These are phyloP conservation scores for Neofusicoccum cordaticola DNA, from an alignment of 2,329 filamentous ascomycete species.

Conservation along the genomic window DNA sequence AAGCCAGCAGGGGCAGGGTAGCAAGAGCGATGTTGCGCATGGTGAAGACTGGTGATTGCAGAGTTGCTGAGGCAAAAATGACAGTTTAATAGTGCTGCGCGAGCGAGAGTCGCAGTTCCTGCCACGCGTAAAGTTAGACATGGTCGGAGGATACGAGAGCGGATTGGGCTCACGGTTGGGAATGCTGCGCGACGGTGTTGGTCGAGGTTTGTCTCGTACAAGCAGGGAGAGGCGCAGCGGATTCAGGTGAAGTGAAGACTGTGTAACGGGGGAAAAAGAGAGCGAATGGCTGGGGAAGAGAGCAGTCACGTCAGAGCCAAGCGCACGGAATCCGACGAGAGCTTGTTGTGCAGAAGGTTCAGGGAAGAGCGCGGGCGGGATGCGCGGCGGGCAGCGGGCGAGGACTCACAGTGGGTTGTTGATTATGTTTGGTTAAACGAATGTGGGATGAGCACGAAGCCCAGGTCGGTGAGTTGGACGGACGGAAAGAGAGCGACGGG, in stretches of 20 bases:
- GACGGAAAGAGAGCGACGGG: not conserved
- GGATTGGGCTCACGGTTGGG: not conserved
- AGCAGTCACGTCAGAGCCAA: not conserved
- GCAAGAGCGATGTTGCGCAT: conserved; percentile 11
- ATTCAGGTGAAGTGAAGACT: not conserved
- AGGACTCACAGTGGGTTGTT: not conserved
- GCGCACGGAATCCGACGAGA: not conserved
- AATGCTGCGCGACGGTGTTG: conserved; percentile 6
- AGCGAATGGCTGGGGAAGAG: not conserved
- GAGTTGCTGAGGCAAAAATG: not conserved
- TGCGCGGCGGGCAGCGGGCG: not conserved
- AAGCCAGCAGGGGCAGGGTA: conserved; percentile 11
- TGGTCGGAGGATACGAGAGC: not conserved
- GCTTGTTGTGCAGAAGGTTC: not conserved
- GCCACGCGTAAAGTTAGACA: conserved; percentile 2
- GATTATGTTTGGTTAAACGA: not conserved
- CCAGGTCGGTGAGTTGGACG: not conserved
- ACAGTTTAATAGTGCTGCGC: not conserved
- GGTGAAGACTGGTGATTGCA: not conserved
- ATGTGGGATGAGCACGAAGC: conserved; percentile 1
- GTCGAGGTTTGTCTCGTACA: not conserved
- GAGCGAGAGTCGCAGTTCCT: not conserved
- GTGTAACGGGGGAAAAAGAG: not conserved
- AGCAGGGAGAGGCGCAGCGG: conserved; percentile 10
- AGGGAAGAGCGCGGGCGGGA: not conserved